A percentile compares a stretch with the other conserved stretches of the same genome.
These are phyloP conservation scores for Ramularia endophylla DNA, from an alignment of 2,329 filamentous ascomycete genomes.

Conservation along the genomic window DNA sequence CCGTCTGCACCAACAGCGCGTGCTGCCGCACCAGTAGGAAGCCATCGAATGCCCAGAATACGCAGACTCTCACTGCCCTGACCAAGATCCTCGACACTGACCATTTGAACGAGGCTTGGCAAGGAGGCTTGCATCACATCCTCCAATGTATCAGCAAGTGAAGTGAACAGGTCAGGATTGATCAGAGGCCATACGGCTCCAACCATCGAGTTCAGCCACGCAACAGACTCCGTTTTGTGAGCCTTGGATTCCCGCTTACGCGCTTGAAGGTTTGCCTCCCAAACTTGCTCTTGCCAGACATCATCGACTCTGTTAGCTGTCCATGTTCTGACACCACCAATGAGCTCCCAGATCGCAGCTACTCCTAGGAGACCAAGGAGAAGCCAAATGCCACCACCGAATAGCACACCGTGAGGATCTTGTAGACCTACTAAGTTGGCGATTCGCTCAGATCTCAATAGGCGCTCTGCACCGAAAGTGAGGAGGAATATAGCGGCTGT, in stretches of 20 bases:
- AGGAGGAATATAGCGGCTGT: conserved; percentile 27
- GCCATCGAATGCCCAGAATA: conserved; percentile 65
- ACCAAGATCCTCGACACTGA: conserved; percentile 68
- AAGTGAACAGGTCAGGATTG: conserved; percentile 68
- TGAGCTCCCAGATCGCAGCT: conserved; percentile 19
- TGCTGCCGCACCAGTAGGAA: conserved; percentile 64
- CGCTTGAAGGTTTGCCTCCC: conserved; percentile 56
- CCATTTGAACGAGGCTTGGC: conserved; percentile 64
- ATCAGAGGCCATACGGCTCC: conserved; percentile 66
- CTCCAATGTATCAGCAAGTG: conserved; percentile 64
- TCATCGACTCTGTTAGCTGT: conserved; percentile 54
- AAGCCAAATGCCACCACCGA: conserved; percentile 16
- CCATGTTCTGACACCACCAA: conserved; percentile 46
- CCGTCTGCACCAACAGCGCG: conserved; percentile 56
- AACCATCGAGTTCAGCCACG: conserved; percentile 67
- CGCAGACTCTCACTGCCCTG: conserved; percentile 67
- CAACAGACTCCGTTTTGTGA: conserved; percentile 57
- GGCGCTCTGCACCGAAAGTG: conserved; percentile 21
- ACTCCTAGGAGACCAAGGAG: conserved; percentile 10
- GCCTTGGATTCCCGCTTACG: conserved; percentile 43
- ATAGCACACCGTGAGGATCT: conserved; percentile 9
- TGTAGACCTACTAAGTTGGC: conserved; percentile 8
- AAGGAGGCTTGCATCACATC: conserved; percentile 76
- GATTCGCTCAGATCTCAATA: conserved; percentile 8
- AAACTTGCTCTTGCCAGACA: conserved; percentile 63